These are phyloP conservation scores for Carex scoparia DNA, from an alignment of 176 grass and related monocot species.

Conservation along the genomic window DNA sequence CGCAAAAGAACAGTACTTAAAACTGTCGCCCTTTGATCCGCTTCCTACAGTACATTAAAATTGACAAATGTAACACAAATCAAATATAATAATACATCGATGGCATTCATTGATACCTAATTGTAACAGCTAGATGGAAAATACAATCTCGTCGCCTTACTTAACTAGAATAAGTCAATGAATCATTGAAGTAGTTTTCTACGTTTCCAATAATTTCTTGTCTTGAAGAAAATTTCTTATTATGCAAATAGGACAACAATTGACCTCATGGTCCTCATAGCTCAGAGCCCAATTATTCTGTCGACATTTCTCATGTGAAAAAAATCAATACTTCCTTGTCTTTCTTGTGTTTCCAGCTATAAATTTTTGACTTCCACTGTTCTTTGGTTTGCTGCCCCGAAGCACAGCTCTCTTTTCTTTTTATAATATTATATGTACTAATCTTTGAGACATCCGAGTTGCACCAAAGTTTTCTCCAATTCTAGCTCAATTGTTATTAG, in stretches of 20 bases:
- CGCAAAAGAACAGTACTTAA: background rate
- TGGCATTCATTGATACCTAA: background rate
- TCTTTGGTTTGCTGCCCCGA: background rate
- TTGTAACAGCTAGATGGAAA: background rate
- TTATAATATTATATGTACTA: background rate
- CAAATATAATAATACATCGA: background rate
- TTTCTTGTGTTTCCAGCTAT: slow-evolving; percentile 17
- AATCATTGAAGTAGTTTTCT: slow-evolving; percentile 1
- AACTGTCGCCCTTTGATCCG: background rate
- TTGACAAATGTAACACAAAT: background rate
- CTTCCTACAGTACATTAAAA: background rate
- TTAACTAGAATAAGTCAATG: background rate
- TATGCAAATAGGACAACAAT: background rate
- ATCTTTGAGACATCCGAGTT: background rate
- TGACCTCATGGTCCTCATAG: background rate
- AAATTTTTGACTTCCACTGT: slow-evolving; percentile 7
- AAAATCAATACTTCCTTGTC: background rate
- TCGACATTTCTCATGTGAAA: slow-evolving; percentile 4
- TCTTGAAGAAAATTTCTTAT: background rate
- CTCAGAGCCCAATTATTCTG: background rate
- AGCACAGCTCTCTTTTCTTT: background rate
- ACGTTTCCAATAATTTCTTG: background rate
- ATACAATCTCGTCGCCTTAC: background rate
- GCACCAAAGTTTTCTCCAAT: background rate
- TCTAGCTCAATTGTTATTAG: background rate